Conservation (phyloP, 352 stramenopile species). For the Globisporangium lucens region DNA sequence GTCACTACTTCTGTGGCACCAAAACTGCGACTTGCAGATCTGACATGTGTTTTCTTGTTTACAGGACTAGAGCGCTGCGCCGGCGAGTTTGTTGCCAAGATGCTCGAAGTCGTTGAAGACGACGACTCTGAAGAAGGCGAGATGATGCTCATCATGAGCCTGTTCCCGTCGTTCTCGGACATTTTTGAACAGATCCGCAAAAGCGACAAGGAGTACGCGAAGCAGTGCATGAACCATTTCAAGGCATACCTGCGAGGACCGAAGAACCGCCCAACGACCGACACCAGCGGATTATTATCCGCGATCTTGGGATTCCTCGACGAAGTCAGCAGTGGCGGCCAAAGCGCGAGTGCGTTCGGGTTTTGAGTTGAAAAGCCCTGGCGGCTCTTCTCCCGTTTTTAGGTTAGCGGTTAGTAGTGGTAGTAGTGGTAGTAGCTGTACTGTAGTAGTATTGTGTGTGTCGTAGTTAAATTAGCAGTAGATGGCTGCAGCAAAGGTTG, state of each 20-base stretch:
- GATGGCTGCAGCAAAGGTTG: conserved; percentile 19
- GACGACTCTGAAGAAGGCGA: conserved; percentile 78
- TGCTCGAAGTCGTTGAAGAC: conserved; percentile 80
- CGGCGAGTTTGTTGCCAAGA: conserved; percentile 85
- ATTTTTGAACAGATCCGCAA: conserved; percentile 83
- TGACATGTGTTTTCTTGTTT: neutral
- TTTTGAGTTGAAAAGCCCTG: conserved; percentile 44
- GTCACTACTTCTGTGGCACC: neutral
- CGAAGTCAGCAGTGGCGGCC: conserved; percentile 54
- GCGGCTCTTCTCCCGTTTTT: conserved; percentile 1
- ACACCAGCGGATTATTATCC: conserved; percentile 66
- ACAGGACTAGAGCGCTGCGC: conserved; percentile 77
- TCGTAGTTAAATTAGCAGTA: conserved; percentile 26
- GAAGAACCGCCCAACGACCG: conserved; percentile 77
- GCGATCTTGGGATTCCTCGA: conserved; percentile 78
- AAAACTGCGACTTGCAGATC: neutral
- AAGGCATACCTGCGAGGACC: conserved; percentile 78
- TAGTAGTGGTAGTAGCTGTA: conserved; percentile 15
- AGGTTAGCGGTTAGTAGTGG: conserved; percentile 9
- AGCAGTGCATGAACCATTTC: conserved; percentile 86
- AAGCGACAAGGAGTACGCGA: conserved; percentile 76
- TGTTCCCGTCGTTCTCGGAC: conserved; percentile 88
- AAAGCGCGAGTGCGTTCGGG: conserved; percentile 65
- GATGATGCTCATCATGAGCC: conserved; percentile 74
- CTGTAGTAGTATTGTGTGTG: conserved; percentile 16